Evolutionary conservation across 129 eudicot species (phyloP).

Genomic region (Mikania micrantha): DNA sequence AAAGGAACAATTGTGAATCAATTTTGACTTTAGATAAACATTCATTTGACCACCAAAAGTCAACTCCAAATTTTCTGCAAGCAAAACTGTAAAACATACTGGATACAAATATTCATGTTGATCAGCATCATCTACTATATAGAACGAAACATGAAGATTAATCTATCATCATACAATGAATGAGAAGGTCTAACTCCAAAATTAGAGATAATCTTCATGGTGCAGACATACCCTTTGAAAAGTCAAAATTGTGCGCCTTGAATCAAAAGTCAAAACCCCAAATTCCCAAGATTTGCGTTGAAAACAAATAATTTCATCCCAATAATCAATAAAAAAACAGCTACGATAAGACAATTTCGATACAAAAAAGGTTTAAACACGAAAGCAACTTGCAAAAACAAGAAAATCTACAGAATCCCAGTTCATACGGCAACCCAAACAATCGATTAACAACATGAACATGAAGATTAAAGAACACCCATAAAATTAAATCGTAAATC

Average conservation of each 20-base stretch:
- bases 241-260: too few relatives aligned
- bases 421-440: background rate
- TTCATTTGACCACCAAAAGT: background rate
- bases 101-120: background rate
- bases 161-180: background rate
- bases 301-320: background rate
- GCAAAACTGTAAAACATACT: background rate
- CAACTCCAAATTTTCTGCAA: background rate
- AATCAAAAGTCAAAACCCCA: slow-evolving; percentile 17
- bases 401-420: background rate
- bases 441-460: too few relatives aligned
- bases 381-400: too few relatives aligned
- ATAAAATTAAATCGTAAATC: background rate
- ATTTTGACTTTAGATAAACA: background rate
- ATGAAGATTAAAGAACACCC: background rate
- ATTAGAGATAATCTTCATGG: background rate
- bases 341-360: too few relatives aligned
- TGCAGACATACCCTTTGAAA: too few relatives aligned
- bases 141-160: background rate
- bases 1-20: background rate
- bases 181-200: background rate
- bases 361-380: background rate
- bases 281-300: background rate
- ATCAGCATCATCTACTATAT: background rate
- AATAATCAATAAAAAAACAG: too few relatives aligned